phyloP scores from a whole-genome alignment of 2,329 filamentous ascomycete genomes.

The Hypoxylon sp. region DNA sequence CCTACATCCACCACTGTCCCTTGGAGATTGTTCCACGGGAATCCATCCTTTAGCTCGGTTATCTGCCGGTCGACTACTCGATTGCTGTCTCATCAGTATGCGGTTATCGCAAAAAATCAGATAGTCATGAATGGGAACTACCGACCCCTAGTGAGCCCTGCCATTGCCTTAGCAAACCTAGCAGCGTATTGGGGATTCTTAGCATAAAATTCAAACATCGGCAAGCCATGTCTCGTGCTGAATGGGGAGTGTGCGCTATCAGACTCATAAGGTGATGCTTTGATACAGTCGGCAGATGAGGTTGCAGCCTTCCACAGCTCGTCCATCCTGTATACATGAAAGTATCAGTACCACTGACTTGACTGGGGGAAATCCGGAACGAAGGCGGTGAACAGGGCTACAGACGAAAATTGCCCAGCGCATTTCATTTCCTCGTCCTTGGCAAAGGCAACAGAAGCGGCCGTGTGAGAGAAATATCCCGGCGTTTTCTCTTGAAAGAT shows the following conservation, averaged over 20 bases:
- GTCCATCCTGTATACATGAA: conserved; percentile 33
- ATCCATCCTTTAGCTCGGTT: conserved; percentile 27
- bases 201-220: conserved; percentile 37
- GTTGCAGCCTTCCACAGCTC: conserved; percentile 52
- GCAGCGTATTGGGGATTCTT: conserved; percentile 17
- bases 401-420: conserved; percentile 39
- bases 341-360: not conserved
- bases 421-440: conserved; percentile 42
- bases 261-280: conserved; percentile 42
- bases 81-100: not conserved
- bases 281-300: conserved; percentile 33
- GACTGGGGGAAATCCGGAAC: not conserved
- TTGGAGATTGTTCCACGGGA: conserved; percentile 27
- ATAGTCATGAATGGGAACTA: not conserved
- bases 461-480: conserved; percentile 43
- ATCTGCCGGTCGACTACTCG: conserved; percentile 25
- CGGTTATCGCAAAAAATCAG: not conserved
- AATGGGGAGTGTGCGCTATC: conserved; percentile 45
- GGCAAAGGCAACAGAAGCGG: conserved; percentile 23
- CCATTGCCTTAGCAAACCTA: conserved; percentile 43
- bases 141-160: conserved; percentile 30
- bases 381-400: not conserved
- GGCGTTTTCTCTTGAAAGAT: conserved; percentile 46
- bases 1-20: conserved; percentile 42
- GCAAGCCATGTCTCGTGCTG: conserved; percentile 33